Evolutionary conservation across 2,329 filamentous ascomycete genomes (phyloP).

Genomic region (Neopestalotiopsis clavispora): DNA sequence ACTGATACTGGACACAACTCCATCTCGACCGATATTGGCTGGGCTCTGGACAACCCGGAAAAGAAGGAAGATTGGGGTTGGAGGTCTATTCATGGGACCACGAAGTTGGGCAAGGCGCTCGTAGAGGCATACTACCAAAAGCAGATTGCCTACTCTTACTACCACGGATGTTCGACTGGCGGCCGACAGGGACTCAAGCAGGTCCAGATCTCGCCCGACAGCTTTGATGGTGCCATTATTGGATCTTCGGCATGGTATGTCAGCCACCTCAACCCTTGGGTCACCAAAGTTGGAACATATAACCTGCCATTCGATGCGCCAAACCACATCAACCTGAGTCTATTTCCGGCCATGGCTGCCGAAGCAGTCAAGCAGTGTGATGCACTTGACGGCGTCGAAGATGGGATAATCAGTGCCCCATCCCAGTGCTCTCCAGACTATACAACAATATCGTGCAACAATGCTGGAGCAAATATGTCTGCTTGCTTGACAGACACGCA

Average conservation of each 20-base stretch:
- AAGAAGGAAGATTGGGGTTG: conserved; percentile 21
- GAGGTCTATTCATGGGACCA: conserved; percentile 24
- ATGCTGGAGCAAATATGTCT: not conserved
- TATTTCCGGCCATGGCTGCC: conserved; percentile 10
- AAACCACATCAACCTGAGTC: not conserved
- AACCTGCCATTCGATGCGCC: conserved; percentile 8
- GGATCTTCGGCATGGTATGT: conserved; percentile 36
- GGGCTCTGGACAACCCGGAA: conserved; percentile 30
- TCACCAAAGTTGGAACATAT: conserved; percentile 27
- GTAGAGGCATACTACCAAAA: conserved; percentile 45
- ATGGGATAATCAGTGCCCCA: conserved; percentile 17
- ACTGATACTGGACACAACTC: conserved; percentile 38
- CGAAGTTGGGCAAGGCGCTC: conserved; percentile 46
- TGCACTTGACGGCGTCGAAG: conserved; percentile 8
- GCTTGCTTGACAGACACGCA: conserved; percentile 33
- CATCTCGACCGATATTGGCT: conserved; percentile 21
- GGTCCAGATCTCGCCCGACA: conserved; percentile 43
- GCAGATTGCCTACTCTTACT: conserved; percentile 48
- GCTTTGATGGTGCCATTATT: conserved; percentile 52
- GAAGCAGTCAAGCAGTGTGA: conserved; percentile 15
- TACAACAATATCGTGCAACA: conserved; percentile 4
- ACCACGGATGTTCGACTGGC: conserved; percentile 57
- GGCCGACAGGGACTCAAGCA: conserved; percentile 56
- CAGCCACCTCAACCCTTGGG: conserved; percentile 13
- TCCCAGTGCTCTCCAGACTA: conserved; percentile 5